phyloP scores from a whole-genome alignment of 2,329 filamentous ascomycete species.

The Sporothrix pseudoabietina region DNA sequence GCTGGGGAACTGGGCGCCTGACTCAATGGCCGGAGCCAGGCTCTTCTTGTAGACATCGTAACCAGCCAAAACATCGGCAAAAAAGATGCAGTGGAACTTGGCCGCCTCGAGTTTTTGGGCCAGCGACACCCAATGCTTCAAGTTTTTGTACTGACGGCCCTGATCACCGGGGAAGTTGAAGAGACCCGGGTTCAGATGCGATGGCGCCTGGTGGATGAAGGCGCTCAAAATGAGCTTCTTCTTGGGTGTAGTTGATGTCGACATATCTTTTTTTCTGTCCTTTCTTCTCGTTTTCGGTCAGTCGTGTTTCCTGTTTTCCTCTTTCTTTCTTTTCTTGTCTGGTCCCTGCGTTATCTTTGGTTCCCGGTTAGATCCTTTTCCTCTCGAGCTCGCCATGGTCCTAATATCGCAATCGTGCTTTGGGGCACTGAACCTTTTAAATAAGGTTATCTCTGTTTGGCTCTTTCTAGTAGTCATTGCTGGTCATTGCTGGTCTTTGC shows the following conservation, averaged over 20 bases:
- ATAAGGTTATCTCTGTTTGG: neutral
- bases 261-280: neutral
- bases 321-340: neutral
- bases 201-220: conserved; percentile 10
- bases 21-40: conserved; percentile 58
- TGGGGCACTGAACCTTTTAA: neutral
- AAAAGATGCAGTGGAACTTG: conserved; percentile 64
- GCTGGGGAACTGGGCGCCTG: conserved; percentile 70
- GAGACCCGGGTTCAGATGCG: conserved; percentile 9
- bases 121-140: conserved; percentile 60
- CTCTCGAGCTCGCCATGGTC: neutral
- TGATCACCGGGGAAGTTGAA: conserved; percentile 43
- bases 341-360: neutral
- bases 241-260: neutral
- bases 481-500: too few relatives aligned
- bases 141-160: conserved; percentile 29
- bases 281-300: neutral
- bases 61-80: conserved; percentile 63
- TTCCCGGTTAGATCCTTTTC: neutral
- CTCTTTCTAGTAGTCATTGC: too few relatives aligned
- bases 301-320: neutral
- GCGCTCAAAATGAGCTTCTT: conserved; percentile 5
- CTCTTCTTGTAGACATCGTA: conserved; percentile 71
- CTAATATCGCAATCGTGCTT: neutral
- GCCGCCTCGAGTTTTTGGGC: conserved; percentile 62